A percentile compares a stretch with the other conserved stretches of the same genome.
Evolutionary conservation across 352 stramenopile species (phyloP).

Genomic region (Blastocystis sp.): DNA sequence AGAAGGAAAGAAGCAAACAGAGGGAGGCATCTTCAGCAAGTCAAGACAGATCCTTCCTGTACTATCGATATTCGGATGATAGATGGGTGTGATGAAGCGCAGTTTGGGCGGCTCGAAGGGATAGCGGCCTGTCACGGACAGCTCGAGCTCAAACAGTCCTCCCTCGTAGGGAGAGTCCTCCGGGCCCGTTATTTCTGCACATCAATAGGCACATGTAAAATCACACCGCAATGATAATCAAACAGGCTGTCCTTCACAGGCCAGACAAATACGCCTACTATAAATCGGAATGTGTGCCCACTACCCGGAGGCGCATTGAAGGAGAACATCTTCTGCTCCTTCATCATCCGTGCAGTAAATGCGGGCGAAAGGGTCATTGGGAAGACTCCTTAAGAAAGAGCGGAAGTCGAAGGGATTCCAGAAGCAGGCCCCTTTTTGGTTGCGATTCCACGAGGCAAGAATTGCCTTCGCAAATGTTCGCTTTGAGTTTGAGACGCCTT

Average conservation of each 20-base stretch:
- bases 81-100: slow-evolving; percentile 78
- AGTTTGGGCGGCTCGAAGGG: slow-evolving; percentile 78
- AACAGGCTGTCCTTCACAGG: slow-evolving; percentile 38
- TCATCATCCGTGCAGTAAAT: slow-evolving; percentile 19
- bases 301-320: slow-evolving; percentile 59
- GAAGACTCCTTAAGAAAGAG: no score
- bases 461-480: no score
- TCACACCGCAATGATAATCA: slow-evolving; percentile 32
- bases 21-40: slow-evolving; percentile 71
- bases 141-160: slow-evolving; percentile 74
- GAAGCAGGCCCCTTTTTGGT: no score
- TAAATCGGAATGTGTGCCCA: background rate
- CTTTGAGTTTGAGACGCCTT: no score
- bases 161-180: slow-evolving; percentile 74
- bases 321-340: slow-evolving; percentile 54
- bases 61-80: slow-evolving; percentile 78
- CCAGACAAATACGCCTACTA: slow-evolving; percentile 36
- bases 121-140: slow-evolving; percentile 74
- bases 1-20: background rate
- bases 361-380: slow-evolving; percentile 11
- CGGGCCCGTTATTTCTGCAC: slow-evolving; percentile 73
- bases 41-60: slow-evolving; percentile 72
- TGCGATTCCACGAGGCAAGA: no score
- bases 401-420: no score
- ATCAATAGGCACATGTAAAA: background rate